These are phyloP conservation scores for Apiotrichum domesticum DNA, from an alignment of 1,284 basidiomycete genomes.

Conservation along the genomic window DNA sequence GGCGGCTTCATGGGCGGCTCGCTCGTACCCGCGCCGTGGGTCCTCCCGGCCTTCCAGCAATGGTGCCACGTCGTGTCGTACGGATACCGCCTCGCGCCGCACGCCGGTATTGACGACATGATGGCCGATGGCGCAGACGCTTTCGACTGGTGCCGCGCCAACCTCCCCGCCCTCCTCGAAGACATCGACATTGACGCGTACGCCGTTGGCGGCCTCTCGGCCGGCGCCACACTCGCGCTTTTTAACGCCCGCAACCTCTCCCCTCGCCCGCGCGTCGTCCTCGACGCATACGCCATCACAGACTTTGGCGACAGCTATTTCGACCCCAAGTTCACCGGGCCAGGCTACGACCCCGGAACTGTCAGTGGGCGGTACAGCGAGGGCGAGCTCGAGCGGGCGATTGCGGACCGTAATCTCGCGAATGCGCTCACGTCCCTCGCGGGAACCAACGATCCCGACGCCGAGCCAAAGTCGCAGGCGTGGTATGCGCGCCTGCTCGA, in stretches of 20 bases:
- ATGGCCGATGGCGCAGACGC: constrained; percentile 14
- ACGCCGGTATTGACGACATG: constrained; percentile 14
- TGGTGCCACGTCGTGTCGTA: constrained; percentile 15
- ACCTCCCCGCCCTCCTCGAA: constrained; percentile 3
- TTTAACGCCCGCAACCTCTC: constrained; percentile 8
- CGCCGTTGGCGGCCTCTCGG: constrained; percentile 28
- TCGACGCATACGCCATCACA: constrained; percentile 25
- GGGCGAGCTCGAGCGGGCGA: constrained; percentile 18
- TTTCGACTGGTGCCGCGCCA: constrained; percentile 8
- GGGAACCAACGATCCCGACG: background rate
- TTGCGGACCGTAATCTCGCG: constrained; percentile 6
- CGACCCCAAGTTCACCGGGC: constrained; percentile 2
- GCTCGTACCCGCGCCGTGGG: constrained; percentile 7
- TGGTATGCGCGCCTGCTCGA: constrained; percentile 1
- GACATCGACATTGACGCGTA: constrained; percentile 21
- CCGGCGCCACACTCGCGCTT: constrained; percentile 26
- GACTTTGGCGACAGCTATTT: constrained; percentile 21
- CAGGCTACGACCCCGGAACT: constrained; percentile 1
- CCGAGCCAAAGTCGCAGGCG: background rate
- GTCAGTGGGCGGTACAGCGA: constrained; percentile 11
- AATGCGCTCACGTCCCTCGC: constrained; percentile 7
- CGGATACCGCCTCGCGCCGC: constrained; percentile 17
- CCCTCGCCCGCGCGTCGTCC: constrained; percentile 21
- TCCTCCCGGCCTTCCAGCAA: constrained; percentile 11
- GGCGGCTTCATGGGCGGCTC: constrained; percentile 18